Conservation (phyloP, 176 grass and related monocot species). For the Musa schizocarpa region DNA sequence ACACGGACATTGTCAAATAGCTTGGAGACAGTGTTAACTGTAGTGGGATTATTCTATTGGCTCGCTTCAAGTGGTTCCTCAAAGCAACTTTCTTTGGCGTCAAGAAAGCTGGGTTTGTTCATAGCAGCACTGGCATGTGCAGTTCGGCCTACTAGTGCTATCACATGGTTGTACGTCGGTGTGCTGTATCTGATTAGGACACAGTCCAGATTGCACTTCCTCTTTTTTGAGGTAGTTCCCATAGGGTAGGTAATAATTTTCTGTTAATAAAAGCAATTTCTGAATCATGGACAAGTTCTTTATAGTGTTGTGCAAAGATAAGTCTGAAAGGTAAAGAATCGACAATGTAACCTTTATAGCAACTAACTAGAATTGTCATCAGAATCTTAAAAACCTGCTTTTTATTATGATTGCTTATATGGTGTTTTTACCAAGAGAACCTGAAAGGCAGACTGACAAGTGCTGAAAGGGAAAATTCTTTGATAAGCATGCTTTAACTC, state of each 20-base stretch:
- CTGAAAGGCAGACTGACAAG: background rate
- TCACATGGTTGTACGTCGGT: slow-evolving; percentile 82
- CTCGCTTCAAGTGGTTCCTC: slow-evolving; percentile 40
- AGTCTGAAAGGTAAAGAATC: no score
- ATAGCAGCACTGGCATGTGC: slow-evolving; percentile 76
- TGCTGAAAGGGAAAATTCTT: background rate
- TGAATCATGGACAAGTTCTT: background rate
- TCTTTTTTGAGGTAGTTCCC: slow-evolving; percentile 64
- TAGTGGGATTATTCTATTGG: slow-evolving; percentile 78
- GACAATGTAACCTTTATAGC: no score
- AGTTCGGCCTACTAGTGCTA: slow-evolving; percentile 84
- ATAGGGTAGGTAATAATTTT: slow-evolving; percentile 57
- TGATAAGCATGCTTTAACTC: background rate
- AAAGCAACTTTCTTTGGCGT: slow-evolving; percentile 24
- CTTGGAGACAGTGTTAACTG: slow-evolving; percentile 79
- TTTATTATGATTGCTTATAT: background rate
- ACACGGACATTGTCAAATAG: slow-evolving; percentile 77
- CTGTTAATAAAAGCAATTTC: background rate
- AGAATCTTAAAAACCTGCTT: no score
- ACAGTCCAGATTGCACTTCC: slow-evolving; percentile 43
- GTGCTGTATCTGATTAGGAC: slow-evolving; percentile 66
- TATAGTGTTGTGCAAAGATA: background rate
- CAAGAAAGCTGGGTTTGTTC: slow-evolving; percentile 64
- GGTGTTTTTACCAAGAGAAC: background rate
- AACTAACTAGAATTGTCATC: no score